Percentiles rank a stretch among this genome's conserved stretches.
Conservation (phyloP, 495 filamentous ascomycete genomes). For the Neurospora tetrasperma region DNA sequence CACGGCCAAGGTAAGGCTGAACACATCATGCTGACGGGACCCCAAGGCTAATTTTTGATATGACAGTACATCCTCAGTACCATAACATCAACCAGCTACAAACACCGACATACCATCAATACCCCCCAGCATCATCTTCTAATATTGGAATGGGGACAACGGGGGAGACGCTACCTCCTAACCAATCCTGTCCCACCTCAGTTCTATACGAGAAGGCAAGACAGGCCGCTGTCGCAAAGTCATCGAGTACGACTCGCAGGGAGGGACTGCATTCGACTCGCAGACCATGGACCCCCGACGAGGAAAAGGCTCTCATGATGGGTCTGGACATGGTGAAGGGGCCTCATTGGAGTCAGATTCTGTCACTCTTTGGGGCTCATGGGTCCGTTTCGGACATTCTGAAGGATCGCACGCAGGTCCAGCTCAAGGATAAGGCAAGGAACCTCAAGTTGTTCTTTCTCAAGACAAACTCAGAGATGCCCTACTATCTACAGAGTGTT, state of each 20-base stretch:
- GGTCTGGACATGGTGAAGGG: slow-evolving; percentile 86
- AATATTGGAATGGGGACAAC: not conserved
- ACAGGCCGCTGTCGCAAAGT: slow-evolving; percentile 69
- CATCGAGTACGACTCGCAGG: slow-evolving; percentile 60
- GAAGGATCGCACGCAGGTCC: slow-evolving; percentile 89
- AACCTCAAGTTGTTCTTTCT: slow-evolving; percentile 94
- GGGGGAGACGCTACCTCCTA: slow-evolving; percentile 41
- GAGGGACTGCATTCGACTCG: slow-evolving; percentile 75
- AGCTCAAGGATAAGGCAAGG: slow-evolving; percentile 89
- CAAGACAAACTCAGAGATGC: slow-evolving; percentile 88
- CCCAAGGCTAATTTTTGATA: slow-evolving; percentile 1
- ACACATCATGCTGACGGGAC: slow-evolving; percentile 4
- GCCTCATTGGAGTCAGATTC: slow-evolving; percentile 92
- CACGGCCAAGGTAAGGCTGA: not conserved
- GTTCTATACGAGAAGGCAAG: slow-evolving; percentile 75
- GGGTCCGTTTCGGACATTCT: slow-evolving; percentile 76
- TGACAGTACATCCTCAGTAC: slow-evolving; percentile 12
- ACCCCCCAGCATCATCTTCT: slow-evolving; percentile 7
- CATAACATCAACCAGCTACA: slow-evolving; percentile 10
- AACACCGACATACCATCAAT: slow-evolving; percentile 12
- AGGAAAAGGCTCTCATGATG: slow-evolving; percentile 87
- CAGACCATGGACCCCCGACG: slow-evolving; percentile 79
- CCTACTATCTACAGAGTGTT: slow-evolving; percentile 80
- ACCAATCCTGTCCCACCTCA: slow-evolving; percentile 66
- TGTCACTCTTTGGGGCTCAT: slow-evolving; percentile 75